Percentiles rank a stretch among this genome's conserved stretches.
These are phyloP conservation scores for Withania somnifera DNA, from an alignment of 305 asterid species.

Conservation along the genomic window DNA sequence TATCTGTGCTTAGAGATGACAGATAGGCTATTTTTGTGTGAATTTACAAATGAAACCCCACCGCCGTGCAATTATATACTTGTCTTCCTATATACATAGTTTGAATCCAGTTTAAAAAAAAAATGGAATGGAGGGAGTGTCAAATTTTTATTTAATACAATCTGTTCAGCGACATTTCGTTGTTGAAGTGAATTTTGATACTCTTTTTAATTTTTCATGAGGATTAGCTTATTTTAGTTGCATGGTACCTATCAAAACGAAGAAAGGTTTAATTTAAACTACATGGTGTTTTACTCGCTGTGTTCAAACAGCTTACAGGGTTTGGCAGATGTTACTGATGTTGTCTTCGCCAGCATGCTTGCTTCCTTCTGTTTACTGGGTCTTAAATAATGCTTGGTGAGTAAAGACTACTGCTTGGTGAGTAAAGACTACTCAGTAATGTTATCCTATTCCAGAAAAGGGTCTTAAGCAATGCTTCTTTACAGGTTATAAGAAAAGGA, in stretches of 20 bases:
- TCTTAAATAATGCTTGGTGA: constrained; percentile 80
- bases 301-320: constrained; percentile 31
- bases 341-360: constrained; percentile 77
- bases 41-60: too few relatives aligned
- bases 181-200: background rate
- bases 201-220: background rate
- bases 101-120: too few relatives aligned
- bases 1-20: too few relatives aligned
- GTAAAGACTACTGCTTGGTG: constrained; percentile 18
- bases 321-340: constrained; percentile 84
- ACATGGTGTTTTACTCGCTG: background rate
- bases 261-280: background rate
- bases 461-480: background rate
- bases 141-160: too few relatives aligned
- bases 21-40: too few relatives aligned
- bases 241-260: background rate
- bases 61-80: too few relatives aligned
- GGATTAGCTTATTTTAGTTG: background rate
- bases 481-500: background rate
- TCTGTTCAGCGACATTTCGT: too few relatives aligned
- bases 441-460: background rate
- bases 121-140: too few relatives aligned
- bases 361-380: constrained; percentile 85
- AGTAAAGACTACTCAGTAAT: background rate
- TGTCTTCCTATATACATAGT: too few relatives aligned